Evolutionary conservation across 129 eudicot genomes (phyloP).

Genomic region (Artemisia tridentata): DNA sequence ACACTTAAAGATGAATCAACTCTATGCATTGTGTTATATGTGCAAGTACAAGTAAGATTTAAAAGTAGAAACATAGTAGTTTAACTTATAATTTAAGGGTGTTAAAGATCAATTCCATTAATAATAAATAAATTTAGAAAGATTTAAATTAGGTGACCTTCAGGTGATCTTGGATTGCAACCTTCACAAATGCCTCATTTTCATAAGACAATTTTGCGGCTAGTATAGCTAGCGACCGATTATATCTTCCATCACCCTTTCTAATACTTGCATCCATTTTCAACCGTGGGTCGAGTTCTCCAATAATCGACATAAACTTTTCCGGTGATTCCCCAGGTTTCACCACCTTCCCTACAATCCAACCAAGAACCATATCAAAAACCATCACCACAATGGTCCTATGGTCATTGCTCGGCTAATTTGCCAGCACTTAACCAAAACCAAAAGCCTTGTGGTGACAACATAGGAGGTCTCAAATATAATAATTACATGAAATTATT

Average conservation of each 20-base stretch:
- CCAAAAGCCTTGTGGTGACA: too few relatives aligned
- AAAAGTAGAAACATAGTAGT: too few relatives aligned
- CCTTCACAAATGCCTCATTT: conserved; percentile 38
- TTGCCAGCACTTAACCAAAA: too few relatives aligned
- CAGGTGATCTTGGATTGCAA: conserved; percentile 45
- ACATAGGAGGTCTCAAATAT: too few relatives aligned
- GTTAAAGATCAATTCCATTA: too few relatives aligned
- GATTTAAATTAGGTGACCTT: conserved; percentile 36
- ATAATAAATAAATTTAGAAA: too few relatives aligned
- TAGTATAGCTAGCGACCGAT: conserved; percentile 45
- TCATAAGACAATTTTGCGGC: conserved; percentile 70
- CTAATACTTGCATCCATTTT: conserved; percentile 37
- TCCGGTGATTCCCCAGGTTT: conserved; percentile 41
- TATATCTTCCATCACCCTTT: conserved; percentile 33
- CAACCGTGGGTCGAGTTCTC: conserved; percentile 44
- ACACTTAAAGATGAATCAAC: too few relatives aligned
- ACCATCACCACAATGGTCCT: not conserved
- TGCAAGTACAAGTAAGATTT: too few relatives aligned
- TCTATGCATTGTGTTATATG: too few relatives aligned
- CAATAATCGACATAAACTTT: conserved; percentile 40
- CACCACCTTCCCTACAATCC: conserved; percentile 51
- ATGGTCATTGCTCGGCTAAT: too few relatives aligned
- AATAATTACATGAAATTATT: too few relatives aligned
- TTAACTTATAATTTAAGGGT: too few relatives aligned
- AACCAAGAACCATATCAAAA: not conserved